Base-by-base conservation (phyloP, 2,329 filamentous ascomycete genomes). In the Chaetothyriales sp. region DNA sequence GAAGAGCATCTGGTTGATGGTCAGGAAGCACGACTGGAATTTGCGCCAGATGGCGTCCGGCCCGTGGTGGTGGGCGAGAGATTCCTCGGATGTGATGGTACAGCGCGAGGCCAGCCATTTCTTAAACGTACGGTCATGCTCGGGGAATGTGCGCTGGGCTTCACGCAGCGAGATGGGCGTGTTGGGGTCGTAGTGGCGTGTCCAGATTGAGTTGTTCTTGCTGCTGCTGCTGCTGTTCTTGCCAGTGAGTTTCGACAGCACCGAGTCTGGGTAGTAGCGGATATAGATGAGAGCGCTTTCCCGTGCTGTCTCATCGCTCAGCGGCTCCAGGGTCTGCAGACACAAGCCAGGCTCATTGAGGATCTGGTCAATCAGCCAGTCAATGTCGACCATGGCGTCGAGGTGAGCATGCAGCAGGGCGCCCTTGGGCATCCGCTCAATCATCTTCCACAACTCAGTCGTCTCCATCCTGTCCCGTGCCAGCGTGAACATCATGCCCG, bases 401-500 rank as follows among this genome's bases (percentile, higher is more conserved):
- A 93, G 72, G 66, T 96, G 89, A 44, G 86, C 86, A 69, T 96
- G 89, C 53, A 94, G 69, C 26, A 94, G 72, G 7, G 82, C 76
- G 10, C 90, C 92, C 66, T 96, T 96, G 25, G 90, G 90, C 84
- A 96, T 87, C 56, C 73, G 77, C 53, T 81, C 78, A 15, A 95
- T 77, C 59, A 95, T 92, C 57, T 80, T 76, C 87, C 87, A 96
- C 20, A 95, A 73, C 62, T 81, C 81, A 12, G 86, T 94, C n/a
- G 48, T 49, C 67, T 94, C 86, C 79, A 95, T 93, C 39, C 80
- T 79, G n/a, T 81, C 77, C 66, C 88, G 90, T 59, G 87, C 87
- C 36, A 90, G 74, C 36, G 78, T 81, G 68, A 95, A 95, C 84
- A 94, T 92, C 83, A 95, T 94, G 9, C 89, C 89, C 0, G 87